These are phyloP conservation scores for Domatiomyces catenatus DNA, from an alignment of 2,329 filamentous ascomycete genomes.

Conservation along the genomic window DNA sequence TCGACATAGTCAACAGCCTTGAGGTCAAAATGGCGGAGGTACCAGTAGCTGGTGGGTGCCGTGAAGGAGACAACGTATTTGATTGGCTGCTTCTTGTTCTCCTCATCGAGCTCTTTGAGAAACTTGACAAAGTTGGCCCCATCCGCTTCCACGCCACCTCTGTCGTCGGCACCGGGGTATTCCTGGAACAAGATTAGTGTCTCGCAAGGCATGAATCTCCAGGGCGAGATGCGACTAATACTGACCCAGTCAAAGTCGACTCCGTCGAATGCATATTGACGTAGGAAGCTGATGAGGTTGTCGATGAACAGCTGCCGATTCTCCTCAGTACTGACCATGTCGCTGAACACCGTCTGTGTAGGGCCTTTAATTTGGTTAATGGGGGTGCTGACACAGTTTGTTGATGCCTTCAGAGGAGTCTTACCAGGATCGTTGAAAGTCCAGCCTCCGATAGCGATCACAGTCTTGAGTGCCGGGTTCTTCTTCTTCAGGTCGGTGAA, in stretches of 20 bases:
- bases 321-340: neutral
- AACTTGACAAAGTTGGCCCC: too few relatives aligned
- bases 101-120: too few relatives aligned
- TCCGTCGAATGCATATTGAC: constrained; percentile 32
- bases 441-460: neutral
- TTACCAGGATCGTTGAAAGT: neutral
- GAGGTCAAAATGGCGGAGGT: too few relatives aligned
- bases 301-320: neutral
- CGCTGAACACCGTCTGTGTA: neutral
- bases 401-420: too few relatives aligned
- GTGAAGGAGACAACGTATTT: too few relatives aligned
- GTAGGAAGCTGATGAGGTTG: neutral
- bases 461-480: neutral
- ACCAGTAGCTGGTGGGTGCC: too few relatives aligned
- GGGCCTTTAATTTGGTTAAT: too few relatives aligned
- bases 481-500: neutral
- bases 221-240: constrained; percentile 23
- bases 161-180: too few relatives aligned
- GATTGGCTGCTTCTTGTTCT: too few relatives aligned
- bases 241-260: constrained; percentile 53
- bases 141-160: too few relatives aligned
- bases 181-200: constrained; percentile 29
- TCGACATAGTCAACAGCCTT: too few relatives aligned
- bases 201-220: constrained; percentile 21
- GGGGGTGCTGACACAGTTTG: too few relatives aligned